phyloP scores from a whole-genome alignment of 176 grass and related monocot species.

The Avena insularis region DNA sequence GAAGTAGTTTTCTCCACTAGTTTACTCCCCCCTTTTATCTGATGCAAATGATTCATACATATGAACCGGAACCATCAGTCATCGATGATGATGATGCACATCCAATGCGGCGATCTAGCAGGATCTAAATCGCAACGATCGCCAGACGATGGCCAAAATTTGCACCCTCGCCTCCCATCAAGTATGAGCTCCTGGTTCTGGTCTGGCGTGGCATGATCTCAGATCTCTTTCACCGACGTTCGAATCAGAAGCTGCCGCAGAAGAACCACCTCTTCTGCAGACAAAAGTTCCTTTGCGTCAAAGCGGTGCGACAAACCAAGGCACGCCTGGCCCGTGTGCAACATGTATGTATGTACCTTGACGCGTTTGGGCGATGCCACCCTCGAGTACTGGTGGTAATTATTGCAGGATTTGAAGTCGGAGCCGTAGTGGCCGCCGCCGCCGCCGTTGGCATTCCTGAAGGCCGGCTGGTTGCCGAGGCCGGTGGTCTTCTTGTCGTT shows the following conservation, averaged over 20 bases:
- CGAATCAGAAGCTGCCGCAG: slow-evolving; percentile 43
- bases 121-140: background rate
- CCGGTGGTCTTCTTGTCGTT: slow-evolving; percentile 66
- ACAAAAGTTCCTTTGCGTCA: background rate
- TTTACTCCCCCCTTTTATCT: background rate
- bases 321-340: background rate
- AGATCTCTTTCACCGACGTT: background rate
- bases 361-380: slow-evolving; percentile 29
- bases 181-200: background rate
- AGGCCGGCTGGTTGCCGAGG: slow-evolving; percentile 41
- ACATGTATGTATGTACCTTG: slow-evolving; percentile 27
- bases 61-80: background rate
- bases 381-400: slow-evolving; percentile 14
- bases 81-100: background rate
- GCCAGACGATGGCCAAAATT: background rate
- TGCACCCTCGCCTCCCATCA: background rate
- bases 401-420: slow-evolving; percentile 1
- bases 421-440: slow-evolving; percentile 5
- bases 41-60: background rate
- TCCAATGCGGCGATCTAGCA: background rate
- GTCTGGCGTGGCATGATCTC: background rate
- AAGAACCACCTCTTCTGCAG: slow-evolving; percentile 51
- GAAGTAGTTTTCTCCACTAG: background rate
- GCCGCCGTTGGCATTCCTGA: slow-evolving; percentile 9
- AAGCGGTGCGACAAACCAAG: background rate